Conservation (phyloP, 1,284 basidiomycete species). For the Calocybe gambosa region DNA sequence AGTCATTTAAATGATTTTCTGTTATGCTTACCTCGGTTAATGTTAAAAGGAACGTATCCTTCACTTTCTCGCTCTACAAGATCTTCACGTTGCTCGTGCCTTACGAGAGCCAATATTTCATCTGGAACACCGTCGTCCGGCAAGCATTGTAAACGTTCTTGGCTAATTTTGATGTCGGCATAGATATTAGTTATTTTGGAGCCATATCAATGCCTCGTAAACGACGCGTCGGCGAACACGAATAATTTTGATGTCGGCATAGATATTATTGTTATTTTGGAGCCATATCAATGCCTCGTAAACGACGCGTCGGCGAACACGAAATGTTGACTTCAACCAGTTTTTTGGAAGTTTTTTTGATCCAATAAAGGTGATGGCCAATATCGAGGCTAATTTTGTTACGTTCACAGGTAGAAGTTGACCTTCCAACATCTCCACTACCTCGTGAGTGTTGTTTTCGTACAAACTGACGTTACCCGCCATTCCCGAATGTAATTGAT, state of each 20-base stretch:
- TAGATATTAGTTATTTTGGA: slow-evolving; percentile 27
- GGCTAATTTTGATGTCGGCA: slow-evolving; percentile 22
- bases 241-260: slow-evolving; percentile 23
- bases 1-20: too few relatives aligned
- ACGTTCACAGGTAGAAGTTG: slow-evolving; percentile 26
- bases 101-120: slow-evolving; percentile 21
- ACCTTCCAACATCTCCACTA: slow-evolving; percentile 26
- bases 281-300: slow-evolving; percentile 25
- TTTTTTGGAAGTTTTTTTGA: slow-evolving; percentile 19
- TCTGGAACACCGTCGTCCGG: slow-evolving; percentile 28
- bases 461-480: slow-evolving; percentile 30
- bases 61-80: slow-evolving; percentile 21
- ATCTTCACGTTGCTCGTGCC: slow-evolving; percentile 17
- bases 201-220: slow-evolving; percentile 22
- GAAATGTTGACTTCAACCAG: slow-evolving; percentile 20
- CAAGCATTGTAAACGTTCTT: slow-evolving; percentile 17
- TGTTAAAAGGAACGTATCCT: slow-evolving; percentile 25
- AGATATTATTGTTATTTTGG: slow-evolving; percentile 28
- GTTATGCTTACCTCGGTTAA: not conserved
- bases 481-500: slow-evolving; percentile 20
- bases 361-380: slow-evolving; percentile 30
- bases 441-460: slow-evolving; percentile 17
- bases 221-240: slow-evolving; percentile 20
- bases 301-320: slow-evolving; percentile 20
- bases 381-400: slow-evolving; percentile 22